phyloP scores from a whole-genome alignment of 1,139 yeast genomes.

The Kodamaea arcana region DNA sequence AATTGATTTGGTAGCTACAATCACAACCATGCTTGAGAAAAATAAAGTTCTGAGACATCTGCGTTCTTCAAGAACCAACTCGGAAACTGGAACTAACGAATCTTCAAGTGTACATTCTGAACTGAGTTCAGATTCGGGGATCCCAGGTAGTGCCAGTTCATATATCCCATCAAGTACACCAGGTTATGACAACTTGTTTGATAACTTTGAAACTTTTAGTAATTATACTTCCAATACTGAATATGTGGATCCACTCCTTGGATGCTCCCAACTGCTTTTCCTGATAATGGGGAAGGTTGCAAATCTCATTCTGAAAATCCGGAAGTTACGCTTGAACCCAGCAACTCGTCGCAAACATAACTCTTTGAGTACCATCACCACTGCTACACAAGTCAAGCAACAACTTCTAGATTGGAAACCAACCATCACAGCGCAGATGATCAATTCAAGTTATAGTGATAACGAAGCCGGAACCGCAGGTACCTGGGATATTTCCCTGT shows the following conservation, averaged over 20 bases:
- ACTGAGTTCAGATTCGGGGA: conserved; percentile 13
- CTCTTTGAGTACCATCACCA: conserved; percentile 46
- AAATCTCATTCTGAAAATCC: conserved; percentile 46
- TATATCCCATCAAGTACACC: conserved; percentile 6
- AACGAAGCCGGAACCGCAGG: conserved; percentile 9
- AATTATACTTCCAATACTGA: conserved; percentile 22
- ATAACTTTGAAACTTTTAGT: conserved; percentile 26
- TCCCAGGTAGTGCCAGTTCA: conserved; percentile 13
- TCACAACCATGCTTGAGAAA: conserved; percentile 28
- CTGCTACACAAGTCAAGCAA: conserved; percentile 51
- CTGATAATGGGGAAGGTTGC: conserved; percentile 64
- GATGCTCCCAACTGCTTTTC: conserved; percentile 62
- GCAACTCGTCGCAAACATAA: conserved; percentile 23
- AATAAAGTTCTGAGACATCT: conserved; percentile 12
- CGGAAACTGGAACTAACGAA: conserved; percentile 7
- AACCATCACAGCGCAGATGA: conserved; percentile 32
- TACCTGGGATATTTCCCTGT: conserved; percentile 54
- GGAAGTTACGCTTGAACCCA: conserved; percentile 22
- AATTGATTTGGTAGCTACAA: conserved; percentile 39
- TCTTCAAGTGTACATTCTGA: conserved; percentile 26
- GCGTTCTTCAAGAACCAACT: conserved; percentile 5
- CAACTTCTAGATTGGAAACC: conserved; percentile 57
- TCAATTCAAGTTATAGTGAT: conserved; percentile 22
- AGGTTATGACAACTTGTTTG: conserved; percentile 21
- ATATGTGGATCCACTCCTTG: conserved; percentile 59